Conservation (phyloP, 2,329 filamentous ascomycete genomes). For the Byssochlamys sp. region DNA sequence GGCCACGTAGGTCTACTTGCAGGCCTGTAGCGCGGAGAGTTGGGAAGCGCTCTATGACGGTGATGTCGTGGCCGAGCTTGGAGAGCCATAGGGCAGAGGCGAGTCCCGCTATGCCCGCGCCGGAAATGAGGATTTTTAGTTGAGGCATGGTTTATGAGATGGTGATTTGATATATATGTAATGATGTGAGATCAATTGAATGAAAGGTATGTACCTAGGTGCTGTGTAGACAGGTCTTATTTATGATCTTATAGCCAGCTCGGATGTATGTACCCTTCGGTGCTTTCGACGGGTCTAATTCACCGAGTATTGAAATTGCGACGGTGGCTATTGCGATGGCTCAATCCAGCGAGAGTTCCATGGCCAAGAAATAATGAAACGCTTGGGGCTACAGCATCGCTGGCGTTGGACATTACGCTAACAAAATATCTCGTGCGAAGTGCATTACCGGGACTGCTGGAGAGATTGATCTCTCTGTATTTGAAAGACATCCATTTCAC, state of each 20-base stretch:
- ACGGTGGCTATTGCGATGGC: background rate
- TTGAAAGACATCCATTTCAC: no score
- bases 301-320: background rate
- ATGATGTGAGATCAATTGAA: background rate
- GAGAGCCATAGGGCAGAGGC: slow-evolving; percentile 45
- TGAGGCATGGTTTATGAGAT: slow-evolving; percentile 6
- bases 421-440: no score
- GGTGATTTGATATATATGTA: no score
- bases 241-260: background rate
- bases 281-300: background rate
- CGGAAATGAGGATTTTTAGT: slow-evolving; percentile 42
- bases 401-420: no score
- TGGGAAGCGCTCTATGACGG: slow-evolving; percentile 34
- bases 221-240: background rate
- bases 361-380: no score
- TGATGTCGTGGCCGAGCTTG: slow-evolving; percentile 29
- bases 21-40: slow-evolving; percentile 40
- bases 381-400: no score
- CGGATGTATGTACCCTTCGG: background rate
- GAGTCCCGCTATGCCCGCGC: slow-evolving; percentile 31
- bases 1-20: slow-evolving; percentile 46
- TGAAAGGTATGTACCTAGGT: no score
- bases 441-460: no score
- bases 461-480: no score
- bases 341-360: background rate